Evolutionary conservation across 371 early-diverging fungal genomes (phyloP), one percentile per base, ranked within the genome.

Genomic region (Mortierella sp.): DNA sequence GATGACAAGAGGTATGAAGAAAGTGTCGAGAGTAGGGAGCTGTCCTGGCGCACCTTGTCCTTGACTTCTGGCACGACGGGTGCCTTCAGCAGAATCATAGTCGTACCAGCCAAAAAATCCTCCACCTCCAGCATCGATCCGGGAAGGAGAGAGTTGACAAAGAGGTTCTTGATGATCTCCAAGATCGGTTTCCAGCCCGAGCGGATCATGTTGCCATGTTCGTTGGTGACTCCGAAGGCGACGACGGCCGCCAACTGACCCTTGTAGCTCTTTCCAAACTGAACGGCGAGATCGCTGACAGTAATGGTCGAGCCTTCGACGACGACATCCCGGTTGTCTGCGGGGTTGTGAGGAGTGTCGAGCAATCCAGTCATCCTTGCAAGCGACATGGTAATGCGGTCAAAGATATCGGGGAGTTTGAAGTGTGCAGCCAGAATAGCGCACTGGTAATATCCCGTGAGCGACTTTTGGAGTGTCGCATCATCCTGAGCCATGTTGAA

Each of bases 191-290:
- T 88, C 98, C 99, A 98, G 16, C 97, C 95, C 43, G 89, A 91
- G 41, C 92, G 86, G 76, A 97, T 82, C 21, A 92, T 84, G 60
- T 95, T 95, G 6, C 96, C 94, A 77, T 94, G 94, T 83, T 94
- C 93, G 12, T 92, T 90, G 3, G 93, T 95, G 21, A 97, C 89
- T 27, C 93, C 93, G 87, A 98, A 96, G 78, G 95, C 90, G 11
- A 97, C 92, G 14, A 97, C 96, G 41, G 97, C 93, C 0, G 97
- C 97, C 41, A 97, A 88, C 84, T 98, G 98, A 5, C 95, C 96
- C 74, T 95, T 94, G 83, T 95, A 96, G 79, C 96, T 95, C 72
- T 94, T 91, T 71, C 98, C 98, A 89, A 99, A 95, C 55, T 97
- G 95, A 27, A 97, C 92, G 0, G 96, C 92, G 71, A 93, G 83